Evolutionary conservation across 345 rosid genomes (phyloP).

Genomic region (Gynandropsis gynandra): DNA sequence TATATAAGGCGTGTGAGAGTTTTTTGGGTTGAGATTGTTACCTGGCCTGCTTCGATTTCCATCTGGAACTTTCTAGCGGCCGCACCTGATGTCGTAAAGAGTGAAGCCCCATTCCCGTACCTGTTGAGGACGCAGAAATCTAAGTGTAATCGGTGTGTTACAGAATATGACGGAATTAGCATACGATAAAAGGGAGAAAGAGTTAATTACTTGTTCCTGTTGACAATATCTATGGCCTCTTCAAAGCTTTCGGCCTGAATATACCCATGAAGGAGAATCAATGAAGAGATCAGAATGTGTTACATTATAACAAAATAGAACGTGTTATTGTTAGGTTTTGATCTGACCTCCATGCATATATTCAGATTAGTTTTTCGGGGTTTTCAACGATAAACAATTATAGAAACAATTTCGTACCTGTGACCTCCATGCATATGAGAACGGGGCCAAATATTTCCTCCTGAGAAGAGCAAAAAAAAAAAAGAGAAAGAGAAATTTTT

Average conservation of each 20-base stretch:
- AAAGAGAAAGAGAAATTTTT: constrained; percentile 1
- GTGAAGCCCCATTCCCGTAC: constrained; percentile 91
- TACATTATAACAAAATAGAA: not conserved
- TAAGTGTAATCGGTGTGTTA: constrained; percentile 1
- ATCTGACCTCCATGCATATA: too few relatives aligned
- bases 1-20: too few relatives aligned
- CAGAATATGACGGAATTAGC: not conserved
- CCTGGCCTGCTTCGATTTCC: constrained; percentile 97
- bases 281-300: not conserved
- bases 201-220: constrained; percentile 61
- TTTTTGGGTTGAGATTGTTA: constrained; percentile 13
- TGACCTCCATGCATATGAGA: constrained; percentile 88
- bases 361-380: too few relatives aligned
- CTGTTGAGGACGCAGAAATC: too few relatives aligned
- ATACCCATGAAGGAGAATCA: not conserved
- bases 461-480: constrained; percentile 39
- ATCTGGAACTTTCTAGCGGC: constrained; percentile 93
- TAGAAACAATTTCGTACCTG: too few relatives aligned
- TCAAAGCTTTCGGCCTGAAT: constrained; percentile 80
- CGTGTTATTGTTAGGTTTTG: not conserved
- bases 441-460: constrained; percentile 99
- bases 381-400: too few relatives aligned
- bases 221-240: constrained; percentile 75
- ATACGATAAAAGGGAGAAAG: not conserved
- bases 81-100: constrained; percentile 81